Evolutionary conservation across 768 basidiomycete genomes (phyloP), one percentile per base, ranked within the genome.

Genomic region (Trametes elegans): DNA sequence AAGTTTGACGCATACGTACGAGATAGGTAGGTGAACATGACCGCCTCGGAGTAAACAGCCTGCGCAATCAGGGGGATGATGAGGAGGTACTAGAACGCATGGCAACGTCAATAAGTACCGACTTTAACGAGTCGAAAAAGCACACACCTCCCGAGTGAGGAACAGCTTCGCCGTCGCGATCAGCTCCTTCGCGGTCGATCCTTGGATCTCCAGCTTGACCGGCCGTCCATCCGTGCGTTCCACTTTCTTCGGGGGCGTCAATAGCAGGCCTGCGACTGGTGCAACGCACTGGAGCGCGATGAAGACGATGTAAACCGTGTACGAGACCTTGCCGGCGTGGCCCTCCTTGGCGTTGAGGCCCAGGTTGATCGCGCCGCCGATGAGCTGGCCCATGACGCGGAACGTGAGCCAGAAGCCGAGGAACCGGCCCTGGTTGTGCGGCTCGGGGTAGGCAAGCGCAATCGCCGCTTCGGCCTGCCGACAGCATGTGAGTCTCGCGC

Each of bases 381-480:
- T 53, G n/a, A 53, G 51, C 34, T 53, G 51, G 7, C 51, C 51
- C n/a, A 23, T 23, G 8, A 53, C 51, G 26, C 51, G 51, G 51
- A 53, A 53, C 24, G 51, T 44, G 24, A 53, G 51, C 51, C 51
- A 53, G 34, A 53, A 44, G 34, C 51, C 51, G 26, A 53, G 41
- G 34, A 53, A 53, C 34, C 45, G 44, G 51, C 51, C 51, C 42
- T 53, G 51, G 51, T 53, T 53, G 42, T 53, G 41, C 24, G 51
- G 51, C 24, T 53, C 51, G 10, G 51, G 51, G 42, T 53, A 53
- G 42, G 51, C 32, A 34, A 53, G 51, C 34, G 51, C 51, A 43
- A 53, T 53, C 1, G 51, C 42, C n/a, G 51, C 51, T 34, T 53
- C 51, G n/a, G 51, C 51, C 50, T 52, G 23, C 13, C 6, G 23